Evolutionary conservation across 257 asterid genomes (phyloP).

Genomic region (Solanum virginianum): DNA sequence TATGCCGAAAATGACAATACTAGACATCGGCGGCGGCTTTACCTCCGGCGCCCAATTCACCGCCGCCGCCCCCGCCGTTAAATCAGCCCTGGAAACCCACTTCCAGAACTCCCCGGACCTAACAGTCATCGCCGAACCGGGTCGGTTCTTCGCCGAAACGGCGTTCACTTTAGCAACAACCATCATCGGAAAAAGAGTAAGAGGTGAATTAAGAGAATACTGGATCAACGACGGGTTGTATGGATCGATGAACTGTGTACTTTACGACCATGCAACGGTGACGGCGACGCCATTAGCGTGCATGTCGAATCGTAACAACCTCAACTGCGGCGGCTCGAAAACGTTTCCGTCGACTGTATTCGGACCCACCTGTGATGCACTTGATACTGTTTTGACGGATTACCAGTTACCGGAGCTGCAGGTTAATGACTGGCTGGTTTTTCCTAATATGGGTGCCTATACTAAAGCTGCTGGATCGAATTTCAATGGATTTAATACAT

Average conservation of each 20-base stretch:
- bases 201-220: not conserved
- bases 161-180: not conserved
- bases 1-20: not conserved
- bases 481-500: slow-evolving; percentile 4
- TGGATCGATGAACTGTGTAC: slow-evolving; percentile 5
- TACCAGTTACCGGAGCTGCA: slow-evolving; percentile 6
- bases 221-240: slow-evolving; percentile 6
- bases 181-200: slow-evolving; percentile 4
- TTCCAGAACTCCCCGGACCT: not conserved
- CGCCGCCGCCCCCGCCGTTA: not conserved
- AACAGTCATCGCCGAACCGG: slow-evolving; percentile 4
- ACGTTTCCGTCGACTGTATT: slow-evolving; percentile 1
- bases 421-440: slow-evolving; percentile 5
- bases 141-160: slow-evolving; percentile 2
- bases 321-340: not conserved
- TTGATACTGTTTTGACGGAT: not conserved
- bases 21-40: slow-evolving; percentile 10
- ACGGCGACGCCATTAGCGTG: not conserved
- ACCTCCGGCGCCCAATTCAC: not conserved
- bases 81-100: not conserved
- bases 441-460: slow-evolving; percentile 6
- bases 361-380: slow-evolving; percentile 6
- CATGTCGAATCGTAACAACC: not conserved
- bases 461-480: slow-evolving; percentile 2
- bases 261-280: not conserved